These are phyloP conservation scores for Linderniella brevidens DNA, from an alignment of 257 asterid genomes.

Conservation along the genomic window DNA sequence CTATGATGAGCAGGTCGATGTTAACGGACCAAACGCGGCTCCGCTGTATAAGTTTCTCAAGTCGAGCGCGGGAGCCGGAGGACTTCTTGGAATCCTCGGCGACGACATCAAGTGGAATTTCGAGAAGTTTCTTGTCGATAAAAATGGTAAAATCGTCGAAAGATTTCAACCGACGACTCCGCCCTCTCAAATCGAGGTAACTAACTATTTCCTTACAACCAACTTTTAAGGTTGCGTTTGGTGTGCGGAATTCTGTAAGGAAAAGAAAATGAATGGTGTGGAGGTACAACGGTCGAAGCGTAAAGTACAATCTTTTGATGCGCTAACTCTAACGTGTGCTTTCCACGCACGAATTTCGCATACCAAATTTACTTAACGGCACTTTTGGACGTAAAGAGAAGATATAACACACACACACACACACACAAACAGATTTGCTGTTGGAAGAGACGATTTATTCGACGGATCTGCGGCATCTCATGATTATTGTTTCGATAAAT, in stretches of 20 bases:
- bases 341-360: too few relatives aligned
- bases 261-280: too few relatives aligned
- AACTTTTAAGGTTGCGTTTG: background rate
- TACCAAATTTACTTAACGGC: too few relatives aligned
- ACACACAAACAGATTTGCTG: too few relatives aligned
- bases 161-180: constrained; percentile 84
- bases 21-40: constrained; percentile 78
- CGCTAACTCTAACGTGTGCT: too few relatives aligned
- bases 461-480: too few relatives aligned
- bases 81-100: constrained; percentile 75
- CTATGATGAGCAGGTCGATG: constrained; percentile 52
- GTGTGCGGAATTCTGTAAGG: background rate
- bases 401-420: too few relatives aligned
- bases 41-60: constrained; percentile 81
- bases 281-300: too few relatives aligned
- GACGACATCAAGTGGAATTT: constrained; percentile 87
- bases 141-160: constrained; percentile 74
- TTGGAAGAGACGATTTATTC: too few relatives aligned
- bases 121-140: constrained; percentile 89
- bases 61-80: constrained; percentile 64
- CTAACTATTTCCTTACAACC: background rate
- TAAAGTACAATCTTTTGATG: too few relatives aligned
- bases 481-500: background rate
- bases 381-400: too few relatives aligned
- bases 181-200: constrained; percentile 85